phyloP scores from a whole-genome alignment of 306 rosid genomes.

The Prunus padus region DNA sequence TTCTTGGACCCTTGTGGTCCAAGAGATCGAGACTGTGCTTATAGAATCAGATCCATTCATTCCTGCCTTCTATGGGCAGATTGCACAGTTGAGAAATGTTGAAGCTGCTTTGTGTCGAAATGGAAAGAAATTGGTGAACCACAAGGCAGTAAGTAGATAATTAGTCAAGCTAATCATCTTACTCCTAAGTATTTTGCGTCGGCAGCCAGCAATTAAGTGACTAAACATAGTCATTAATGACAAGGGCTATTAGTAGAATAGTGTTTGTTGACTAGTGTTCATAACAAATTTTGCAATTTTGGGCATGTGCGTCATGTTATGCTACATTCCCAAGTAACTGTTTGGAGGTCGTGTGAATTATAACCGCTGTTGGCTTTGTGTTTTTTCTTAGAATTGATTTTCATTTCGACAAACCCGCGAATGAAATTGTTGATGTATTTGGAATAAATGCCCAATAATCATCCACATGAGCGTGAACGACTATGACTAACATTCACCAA shows the following conservation, averaged over 20 bases:
- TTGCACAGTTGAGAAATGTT: background rate
- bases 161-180: background rate
- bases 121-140: constrained; percentile 7
- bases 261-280: background rate
- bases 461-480: background rate
- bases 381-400: background rate
- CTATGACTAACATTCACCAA: background rate
- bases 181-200: background rate
- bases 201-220: background rate
- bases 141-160: background rate
- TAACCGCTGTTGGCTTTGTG: background rate
- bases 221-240: background rate
- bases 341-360: background rate
- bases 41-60: background rate
- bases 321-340: background rate
- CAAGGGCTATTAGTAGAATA: background rate
- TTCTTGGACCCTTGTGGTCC: too few species aligned
- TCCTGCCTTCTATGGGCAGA: background rate
- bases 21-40: too few species aligned
- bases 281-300: background rate
- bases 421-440: background rate
- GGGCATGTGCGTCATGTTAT: background rate
- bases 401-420: background rate
- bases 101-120: background rate
- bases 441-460: background rate